Conservation (phyloP, 2,329 filamentous ascomycete genomes). For the Calonectria ilicicola region DNA sequence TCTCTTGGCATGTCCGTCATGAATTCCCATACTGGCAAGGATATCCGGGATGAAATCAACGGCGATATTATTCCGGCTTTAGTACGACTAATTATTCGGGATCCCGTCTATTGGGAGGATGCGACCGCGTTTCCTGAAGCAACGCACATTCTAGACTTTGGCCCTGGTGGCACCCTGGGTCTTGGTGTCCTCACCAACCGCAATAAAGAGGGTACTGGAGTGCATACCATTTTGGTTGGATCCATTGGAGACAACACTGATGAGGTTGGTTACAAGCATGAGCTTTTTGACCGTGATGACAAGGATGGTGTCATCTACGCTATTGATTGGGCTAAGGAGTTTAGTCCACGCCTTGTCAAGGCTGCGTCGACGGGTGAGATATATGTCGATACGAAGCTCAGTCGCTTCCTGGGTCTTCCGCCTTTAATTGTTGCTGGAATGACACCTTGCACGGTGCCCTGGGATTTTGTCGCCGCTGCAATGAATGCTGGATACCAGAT, state of each 20-base stretch:
- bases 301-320: neutral
- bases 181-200: neutral
- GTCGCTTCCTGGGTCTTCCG: neutral
- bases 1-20: neutral
- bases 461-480: neutral
- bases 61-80: neutral
- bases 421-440: neutral
- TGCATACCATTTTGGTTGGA: neutral
- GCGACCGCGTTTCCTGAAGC: neutral
- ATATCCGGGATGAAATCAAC: neutral
- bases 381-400: neutral
- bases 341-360: neutral
- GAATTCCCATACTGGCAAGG: neutral
- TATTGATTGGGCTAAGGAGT: neutral
- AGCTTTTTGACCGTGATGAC: neutral
- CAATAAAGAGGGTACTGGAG: neutral
- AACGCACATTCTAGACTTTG: neutral
- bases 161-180: neutral
- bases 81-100: neutral
- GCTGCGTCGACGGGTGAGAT: neutral
- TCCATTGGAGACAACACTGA: neutral
- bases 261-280: neutral
- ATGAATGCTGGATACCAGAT: neutral
- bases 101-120: neutral
- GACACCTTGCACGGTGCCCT: neutral